Conservation (phyloP, 495 filamentous ascomycete genomes). For the Bryoglossum gracile region DNA sequence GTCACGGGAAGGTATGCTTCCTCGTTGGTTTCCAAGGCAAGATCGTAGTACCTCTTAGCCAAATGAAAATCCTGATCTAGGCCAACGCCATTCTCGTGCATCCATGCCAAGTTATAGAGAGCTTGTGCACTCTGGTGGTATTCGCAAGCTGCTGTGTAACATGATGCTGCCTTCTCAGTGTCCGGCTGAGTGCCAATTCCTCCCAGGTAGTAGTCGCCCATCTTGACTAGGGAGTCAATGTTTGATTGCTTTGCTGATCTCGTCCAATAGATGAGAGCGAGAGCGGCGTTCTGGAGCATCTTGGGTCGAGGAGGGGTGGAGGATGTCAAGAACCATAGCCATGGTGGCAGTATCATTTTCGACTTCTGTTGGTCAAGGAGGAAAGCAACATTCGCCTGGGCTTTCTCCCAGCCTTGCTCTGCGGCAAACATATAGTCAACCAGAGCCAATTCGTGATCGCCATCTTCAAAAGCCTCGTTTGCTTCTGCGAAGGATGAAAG, state of each 20-base stretch:
- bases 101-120: slow-evolving; percentile 96
- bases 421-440: slow-evolving; percentile 85
- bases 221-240: slow-evolving; percentile 90
- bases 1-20: slow-evolving; percentile 95
- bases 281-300: slow-evolving; percentile 59
- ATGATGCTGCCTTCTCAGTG: slow-evolving; percentile 81
- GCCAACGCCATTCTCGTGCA: slow-evolving; percentile 96
- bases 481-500: slow-evolving; percentile 83
- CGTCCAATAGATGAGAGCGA: slow-evolving; percentile 94
- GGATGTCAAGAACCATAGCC: no score
- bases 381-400: slow-evolving; percentile 90
- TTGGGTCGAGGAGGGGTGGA: slow-evolving; percentile 32
- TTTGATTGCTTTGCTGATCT: slow-evolving; percentile 90
- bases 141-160: slow-evolving; percentile 88
- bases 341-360: slow-evolving; percentile 44
- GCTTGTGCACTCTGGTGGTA: slow-evolving; percentile 88
- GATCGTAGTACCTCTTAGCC: slow-evolving; percentile 92
- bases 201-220: slow-evolving; percentile 91
- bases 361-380: slow-evolving; percentile 78
- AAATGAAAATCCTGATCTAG: slow-evolving; percentile 95
- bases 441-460: slow-evolving; percentile 80
- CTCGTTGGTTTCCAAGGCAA: slow-evolving; percentile 79
- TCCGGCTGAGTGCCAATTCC: slow-evolving; percentile 71
- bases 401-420: slow-evolving; percentile 91
- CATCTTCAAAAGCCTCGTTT: slow-evolving; percentile 73